These are phyloP conservation scores for Physcia stellaris DNA, from an alignment of 495 filamentous ascomycete species.

Conservation along the genomic window DNA sequence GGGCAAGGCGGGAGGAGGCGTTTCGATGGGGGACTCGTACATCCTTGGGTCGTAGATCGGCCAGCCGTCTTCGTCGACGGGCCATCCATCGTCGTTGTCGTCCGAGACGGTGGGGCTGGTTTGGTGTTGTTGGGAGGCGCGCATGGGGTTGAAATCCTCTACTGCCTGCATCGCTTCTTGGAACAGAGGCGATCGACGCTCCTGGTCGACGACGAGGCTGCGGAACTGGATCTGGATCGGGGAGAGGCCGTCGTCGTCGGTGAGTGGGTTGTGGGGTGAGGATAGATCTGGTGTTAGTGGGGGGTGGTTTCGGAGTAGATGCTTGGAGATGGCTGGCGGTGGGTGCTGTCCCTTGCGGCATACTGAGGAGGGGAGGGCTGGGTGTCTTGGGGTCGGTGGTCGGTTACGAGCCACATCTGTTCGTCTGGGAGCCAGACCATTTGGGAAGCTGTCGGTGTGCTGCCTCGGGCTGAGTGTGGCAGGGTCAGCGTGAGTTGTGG, in stretches of 20 bases:
- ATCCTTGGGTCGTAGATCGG: too few species aligned
- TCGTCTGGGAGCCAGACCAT: conserved; percentile 18
- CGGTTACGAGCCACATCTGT: conserved; percentile 16
- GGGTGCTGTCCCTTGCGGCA: not conserved
- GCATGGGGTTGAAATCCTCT: too few species aligned
- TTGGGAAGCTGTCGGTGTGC: conserved; percentile 7
- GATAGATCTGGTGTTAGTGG: conserved; percentile 6
- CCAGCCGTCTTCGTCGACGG: too few species aligned
- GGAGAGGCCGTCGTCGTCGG: conserved; percentile 9
- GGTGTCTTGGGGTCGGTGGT: conserved; percentile 5
- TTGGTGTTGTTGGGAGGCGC: too few species aligned
- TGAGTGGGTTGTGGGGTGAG: conserved; percentile 2
- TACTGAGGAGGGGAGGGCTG: conserved; percentile 2
- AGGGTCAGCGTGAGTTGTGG: conserved; percentile 12
- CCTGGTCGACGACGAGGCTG: conserved; percentile 12
- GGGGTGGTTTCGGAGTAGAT: not conserved
- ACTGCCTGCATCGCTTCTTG: conserved; percentile 19
- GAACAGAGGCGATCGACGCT: conserved; percentile 14
- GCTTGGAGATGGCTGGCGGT: not conserved
- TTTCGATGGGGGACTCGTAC: conserved; percentile 3
- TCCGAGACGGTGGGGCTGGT: too few species aligned
- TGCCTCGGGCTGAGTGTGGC: conserved; percentile 4
- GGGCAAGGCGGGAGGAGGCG: conserved; percentile 6
- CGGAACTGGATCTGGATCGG: conserved; percentile 13
- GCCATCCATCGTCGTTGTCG: too few species aligned